phyloP scores from a whole-genome alignment of 2,329 filamentous ascomycete genomes.

The Trichoderma oligosporum region DNA sequence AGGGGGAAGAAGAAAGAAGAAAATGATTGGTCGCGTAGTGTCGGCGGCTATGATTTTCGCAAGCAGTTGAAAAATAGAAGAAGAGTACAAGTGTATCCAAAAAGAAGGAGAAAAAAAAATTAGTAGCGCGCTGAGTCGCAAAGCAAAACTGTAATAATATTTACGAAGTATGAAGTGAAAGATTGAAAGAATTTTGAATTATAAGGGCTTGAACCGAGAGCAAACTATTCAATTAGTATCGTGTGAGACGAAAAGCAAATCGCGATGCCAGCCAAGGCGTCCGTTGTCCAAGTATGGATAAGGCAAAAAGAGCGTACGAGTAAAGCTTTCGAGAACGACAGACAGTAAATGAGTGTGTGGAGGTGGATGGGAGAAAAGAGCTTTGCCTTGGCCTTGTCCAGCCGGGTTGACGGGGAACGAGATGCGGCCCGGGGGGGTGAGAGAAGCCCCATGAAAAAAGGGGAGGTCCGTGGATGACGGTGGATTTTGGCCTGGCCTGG shows the following conservation, averaged over 20 bases:
- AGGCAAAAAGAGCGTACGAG: slow-evolving; percentile 13
- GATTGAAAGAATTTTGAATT: slow-evolving; percentile 4
- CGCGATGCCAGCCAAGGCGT: slow-evolving; percentile 9
- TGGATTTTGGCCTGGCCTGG: slow-evolving; percentile 1
- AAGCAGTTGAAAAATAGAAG: slow-evolving; percentile 2
- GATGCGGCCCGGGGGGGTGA: slow-evolving; percentile 18
- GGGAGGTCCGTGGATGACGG: slow-evolving; percentile 6
- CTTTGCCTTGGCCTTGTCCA: neutral
- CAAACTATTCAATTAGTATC: neutral
- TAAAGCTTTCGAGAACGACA: slow-evolving; percentile 13
- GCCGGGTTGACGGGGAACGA: neutral
- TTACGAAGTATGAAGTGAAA: slow-evolving; percentile 1
- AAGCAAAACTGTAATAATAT: neutral
- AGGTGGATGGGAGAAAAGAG: slow-evolving; percentile 11
- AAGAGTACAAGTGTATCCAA: slow-evolving; percentile 2
- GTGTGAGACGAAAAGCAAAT: slow-evolving; percentile 5
- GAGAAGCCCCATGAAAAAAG: slow-evolving; percentile 17
- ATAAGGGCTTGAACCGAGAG: neutral
- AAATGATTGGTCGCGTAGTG: slow-evolving; percentile 8
- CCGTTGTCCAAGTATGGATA: slow-evolving; percentile 2
- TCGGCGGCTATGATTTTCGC: slow-evolving; percentile 9
- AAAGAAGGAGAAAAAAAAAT: neutral
- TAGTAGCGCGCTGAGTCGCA: slow-evolving; percentile 10
- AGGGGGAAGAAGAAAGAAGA: neutral
- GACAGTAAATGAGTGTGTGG: slow-evolving; percentile 16